Evolutionary conservation across 2,329 filamentous ascomycete species (phyloP).

Genomic region (Aspergillus proliferans): DNA sequence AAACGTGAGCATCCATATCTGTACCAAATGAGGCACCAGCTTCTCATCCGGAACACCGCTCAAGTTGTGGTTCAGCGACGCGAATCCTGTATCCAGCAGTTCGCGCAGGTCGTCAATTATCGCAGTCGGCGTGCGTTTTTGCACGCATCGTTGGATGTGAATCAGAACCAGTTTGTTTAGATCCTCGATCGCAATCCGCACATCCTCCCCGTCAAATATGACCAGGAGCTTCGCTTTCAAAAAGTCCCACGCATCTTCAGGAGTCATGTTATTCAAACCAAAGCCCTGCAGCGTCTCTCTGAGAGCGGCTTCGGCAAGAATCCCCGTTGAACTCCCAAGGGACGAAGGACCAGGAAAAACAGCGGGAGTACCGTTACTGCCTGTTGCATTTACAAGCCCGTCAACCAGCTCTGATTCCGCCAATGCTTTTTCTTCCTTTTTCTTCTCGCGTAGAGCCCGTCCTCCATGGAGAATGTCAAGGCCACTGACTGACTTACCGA

Average conservation of each 20-base stretch:
- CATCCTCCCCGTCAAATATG: conserved; percentile 60
- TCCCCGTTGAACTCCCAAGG: conserved; percentile 25
- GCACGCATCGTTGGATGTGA: conserved; percentile 58
- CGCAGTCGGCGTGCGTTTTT: conserved; percentile 52
- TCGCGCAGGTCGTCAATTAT: conserved; percentile 60
- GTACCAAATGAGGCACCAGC: conserved; percentile 82
- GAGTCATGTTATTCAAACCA: conserved; percentile 63
- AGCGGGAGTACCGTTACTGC: conserved; percentile 18
- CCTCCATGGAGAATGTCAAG: conserved; percentile 73
- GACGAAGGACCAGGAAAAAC: conserved; percentile 33
- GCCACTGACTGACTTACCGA: conserved; percentile 76
- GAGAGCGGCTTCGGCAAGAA: conserved; percentile 31
- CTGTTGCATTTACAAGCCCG: conserved; percentile 22
- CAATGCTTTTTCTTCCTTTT: conserved; percentile 60
- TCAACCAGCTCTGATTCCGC: conserved; percentile 34
- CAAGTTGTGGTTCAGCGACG: conserved; percentile 76
- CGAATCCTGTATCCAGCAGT: conserved; percentile 66
- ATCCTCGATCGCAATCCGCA: conserved; percentile 59
- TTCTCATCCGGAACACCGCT: conserved; percentile 73
- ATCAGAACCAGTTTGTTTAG: conserved; percentile 58
- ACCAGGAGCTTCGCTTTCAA: conserved; percentile 58
- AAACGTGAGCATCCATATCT: conserved; percentile 91
- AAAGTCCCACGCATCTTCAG: conserved; percentile 61
- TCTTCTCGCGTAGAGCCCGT: conserved; percentile 71
- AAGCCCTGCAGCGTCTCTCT: conserved; percentile 44